These are phyloP conservation scores for Blastobotrys raffinosifermentans DNA, from an alignment of 1,139 yeast genomes.

Conservation along the genomic window DNA sequence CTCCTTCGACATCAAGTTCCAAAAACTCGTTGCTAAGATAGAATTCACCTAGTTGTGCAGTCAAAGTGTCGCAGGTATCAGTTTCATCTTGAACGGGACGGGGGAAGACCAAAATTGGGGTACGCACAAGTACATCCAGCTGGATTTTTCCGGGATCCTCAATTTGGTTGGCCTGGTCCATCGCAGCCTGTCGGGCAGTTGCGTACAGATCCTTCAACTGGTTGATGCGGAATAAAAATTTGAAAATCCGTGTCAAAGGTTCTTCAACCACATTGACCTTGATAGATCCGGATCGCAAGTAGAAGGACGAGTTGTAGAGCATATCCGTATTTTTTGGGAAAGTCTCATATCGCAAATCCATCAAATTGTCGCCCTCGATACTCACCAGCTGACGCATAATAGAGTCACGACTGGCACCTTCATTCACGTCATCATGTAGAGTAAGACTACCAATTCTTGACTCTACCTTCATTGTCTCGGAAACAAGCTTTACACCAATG, in stretches of 20 bases:
- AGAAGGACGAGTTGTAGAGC: constrained; percentile 54
- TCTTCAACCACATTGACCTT: constrained; percentile 74
- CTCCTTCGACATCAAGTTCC: constrained; percentile 15
- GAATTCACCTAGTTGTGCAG: constrained; percentile 78
- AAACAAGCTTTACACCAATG: constrained; percentile 58
- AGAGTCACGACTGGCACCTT: constrained; percentile 56
- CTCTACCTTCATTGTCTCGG: constrained; percentile 68
- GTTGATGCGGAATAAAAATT: constrained; percentile 67
- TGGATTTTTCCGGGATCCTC: constrained; percentile 59
- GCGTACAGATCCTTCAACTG: constrained; percentile 86
- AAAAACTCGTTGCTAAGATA: constrained; percentile 60
- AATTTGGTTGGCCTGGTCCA: constrained; percentile 58
- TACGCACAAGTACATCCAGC: constrained; percentile 63
- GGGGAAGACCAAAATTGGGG: constrained; percentile 84
- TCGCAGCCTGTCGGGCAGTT: constrained; percentile 80
- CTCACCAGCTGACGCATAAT: constrained; percentile 59
- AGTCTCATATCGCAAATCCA: constrained; percentile 79
- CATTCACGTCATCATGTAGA: constrained; percentile 68
- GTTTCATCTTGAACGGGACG: constrained; percentile 37
- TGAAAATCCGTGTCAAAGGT: constrained; percentile 62
- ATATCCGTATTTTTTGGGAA: constrained; percentile 35
- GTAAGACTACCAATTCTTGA: constrained; percentile 80
- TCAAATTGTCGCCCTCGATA: constrained; percentile 78
- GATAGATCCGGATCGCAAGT: constrained; percentile 69
- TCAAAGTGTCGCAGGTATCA: constrained; percentile 53